These are phyloP conservation scores for Mycena citricolor DNA, from an alignment of 1,284 basidiomycete species.

Conservation along the genomic window DNA sequence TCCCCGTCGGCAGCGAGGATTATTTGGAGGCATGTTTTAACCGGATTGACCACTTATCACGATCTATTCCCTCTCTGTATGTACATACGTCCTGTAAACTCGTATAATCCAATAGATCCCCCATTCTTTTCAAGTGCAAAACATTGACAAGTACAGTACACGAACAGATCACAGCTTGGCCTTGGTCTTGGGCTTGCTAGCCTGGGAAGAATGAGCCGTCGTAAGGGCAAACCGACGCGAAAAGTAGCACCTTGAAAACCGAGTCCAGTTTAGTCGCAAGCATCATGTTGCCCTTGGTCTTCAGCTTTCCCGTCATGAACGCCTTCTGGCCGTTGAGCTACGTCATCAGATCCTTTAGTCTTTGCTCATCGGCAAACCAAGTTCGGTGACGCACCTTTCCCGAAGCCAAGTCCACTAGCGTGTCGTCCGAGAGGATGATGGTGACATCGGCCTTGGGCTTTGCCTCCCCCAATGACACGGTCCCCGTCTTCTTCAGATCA, in stretches of 20 bases:
- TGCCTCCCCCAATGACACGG: slow-evolving; percentile 77
- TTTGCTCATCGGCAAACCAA: no score
- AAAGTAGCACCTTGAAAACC: slow-evolving; percentile 68
- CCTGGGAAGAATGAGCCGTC: not conserved
- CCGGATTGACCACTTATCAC: slow-evolving; percentile 17
- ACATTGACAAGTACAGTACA: no score
- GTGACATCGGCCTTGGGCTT: slow-evolving; percentile 77
- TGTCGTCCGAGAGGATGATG: slow-evolving; percentile 73
- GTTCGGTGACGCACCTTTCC: slow-evolving; percentile 61
- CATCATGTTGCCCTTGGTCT: slow-evolving; percentile 86
- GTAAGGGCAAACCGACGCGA: not conserved
- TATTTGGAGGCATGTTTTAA: slow-evolving; percentile 73
- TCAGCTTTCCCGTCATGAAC: slow-evolving; percentile 91
- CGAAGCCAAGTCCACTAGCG: slow-evolving; percentile 61
- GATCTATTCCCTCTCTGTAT: slow-evolving; percentile 15
- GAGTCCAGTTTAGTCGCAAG: slow-evolving; percentile 84
- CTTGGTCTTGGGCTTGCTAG: slow-evolving; percentile 38
- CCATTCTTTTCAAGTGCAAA: slow-evolving; percentile 16
- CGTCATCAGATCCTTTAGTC: no score
- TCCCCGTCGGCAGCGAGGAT: slow-evolving; percentile 66
- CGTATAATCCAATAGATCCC: slow-evolving; percentile 11
- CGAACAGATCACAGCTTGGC: slow-evolving; percentile 35
- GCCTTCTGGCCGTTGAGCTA: slow-evolving; percentile 88
- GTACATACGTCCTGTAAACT: slow-evolving; percentile 17
- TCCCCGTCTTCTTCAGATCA: slow-evolving; percentile 90